phyloP scores from a whole-genome alignment of 2,329 filamentous ascomycete genomes.

The Plectosphaerella cucumerina region DNA sequence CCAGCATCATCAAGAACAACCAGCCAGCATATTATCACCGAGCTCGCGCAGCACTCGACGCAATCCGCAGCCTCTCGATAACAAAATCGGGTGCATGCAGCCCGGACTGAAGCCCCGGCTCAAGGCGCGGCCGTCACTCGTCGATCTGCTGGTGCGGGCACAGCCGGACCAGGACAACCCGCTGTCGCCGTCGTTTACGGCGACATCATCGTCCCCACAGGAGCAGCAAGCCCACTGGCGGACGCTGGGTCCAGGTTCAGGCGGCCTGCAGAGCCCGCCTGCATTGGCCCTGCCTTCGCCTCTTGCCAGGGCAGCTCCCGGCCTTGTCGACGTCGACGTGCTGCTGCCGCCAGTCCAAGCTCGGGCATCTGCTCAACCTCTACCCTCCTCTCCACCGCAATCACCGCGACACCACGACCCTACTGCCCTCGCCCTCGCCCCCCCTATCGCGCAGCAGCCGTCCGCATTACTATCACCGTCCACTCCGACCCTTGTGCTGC shows the following conservation, averaged over 20 bases:
- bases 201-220: conserved; percentile 20
- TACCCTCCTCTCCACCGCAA: conserved; percentile 26
- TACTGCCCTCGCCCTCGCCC: conserved; percentile 19
- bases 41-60: not conserved
- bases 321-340: not conserved
- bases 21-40: not conserved
- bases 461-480: conserved; percentile 13
- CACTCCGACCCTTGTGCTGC: conserved; percentile 18
- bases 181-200: conserved; percentile 6
- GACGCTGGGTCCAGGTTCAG: conserved; percentile 10
- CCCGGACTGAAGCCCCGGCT: conserved; percentile 45
- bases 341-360: conserved; percentile 24
- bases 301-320: not conserved
- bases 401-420: conserved; percentile 12
- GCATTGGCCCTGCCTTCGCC: conserved; percentile 1
- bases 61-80: not conserved
- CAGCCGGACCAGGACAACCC: conserved; percentile 17
- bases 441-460: too few relatives aligned
- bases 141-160: conserved; percentile 43
- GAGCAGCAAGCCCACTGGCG: conserved; percentile 15
- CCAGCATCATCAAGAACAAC: conserved; percentile 3
- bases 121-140: conserved; percentile 48
- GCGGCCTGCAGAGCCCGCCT: not conserved
- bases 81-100: conserved; percentile 35
- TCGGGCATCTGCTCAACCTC: conserved; percentile 37